A percentile compares a stretch with the other conserved stretches of the same genome.
phyloP scores from a whole-genome alignment of 495 filamentous ascomycete genomes.

The Bathelium albidoporum region DNA sequence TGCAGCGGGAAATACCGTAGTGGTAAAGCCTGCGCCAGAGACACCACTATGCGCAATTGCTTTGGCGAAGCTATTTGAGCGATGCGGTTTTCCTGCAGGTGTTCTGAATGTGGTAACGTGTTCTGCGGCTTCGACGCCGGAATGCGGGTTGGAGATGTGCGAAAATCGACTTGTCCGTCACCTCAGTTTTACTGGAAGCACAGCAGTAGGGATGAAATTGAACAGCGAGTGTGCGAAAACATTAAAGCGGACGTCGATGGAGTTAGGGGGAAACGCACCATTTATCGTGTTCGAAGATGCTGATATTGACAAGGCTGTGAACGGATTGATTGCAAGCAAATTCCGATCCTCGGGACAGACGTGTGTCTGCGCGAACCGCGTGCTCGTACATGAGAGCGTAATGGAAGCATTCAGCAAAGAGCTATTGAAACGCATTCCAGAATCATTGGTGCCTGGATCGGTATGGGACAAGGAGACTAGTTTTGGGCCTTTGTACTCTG shows the following conservation, averaged over 20 bases:
- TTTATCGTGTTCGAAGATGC: slow-evolving; percentile 51
- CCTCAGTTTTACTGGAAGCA: slow-evolving; percentile 12
- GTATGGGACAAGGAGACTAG: slow-evolving; percentile 67
- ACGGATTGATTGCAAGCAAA: slow-evolving; percentile 65
- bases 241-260: slow-evolving; percentile 9
- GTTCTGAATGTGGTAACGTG: slow-evolving; percentile 12
- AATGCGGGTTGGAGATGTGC: slow-evolving; percentile 8
- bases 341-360: slow-evolving; percentile 85
- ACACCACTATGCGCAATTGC: slow-evolving; percentile 16
- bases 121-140: neutral
- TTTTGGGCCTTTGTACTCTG: slow-evolving; percentile 48
- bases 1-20: slow-evolving; percentile 30
- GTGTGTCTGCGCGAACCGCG: slow-evolving; percentile 80
- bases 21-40: slow-evolving; percentile 28
- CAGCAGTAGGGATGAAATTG: slow-evolving; percentile 7
- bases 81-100: slow-evolving; percentile 3
- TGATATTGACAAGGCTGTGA: slow-evolving; percentile 65
- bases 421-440: slow-evolving; percentile 31
- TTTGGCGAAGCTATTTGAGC: slow-evolving; percentile 12
- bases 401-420: slow-evolving; percentile 63
- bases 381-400: slow-evolving; percentile 68
- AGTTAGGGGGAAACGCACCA: slow-evolving; percentile 14
- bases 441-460: slow-evolving; percentile 23
- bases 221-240: slow-evolving; percentile 3
- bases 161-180: slow-evolving; percentile 5